Evolutionary conservation across 306 rosid genomes (phyloP), one percentile per base, ranked within the genome.

Genomic region (Lathyrus tuberosus): DNA sequence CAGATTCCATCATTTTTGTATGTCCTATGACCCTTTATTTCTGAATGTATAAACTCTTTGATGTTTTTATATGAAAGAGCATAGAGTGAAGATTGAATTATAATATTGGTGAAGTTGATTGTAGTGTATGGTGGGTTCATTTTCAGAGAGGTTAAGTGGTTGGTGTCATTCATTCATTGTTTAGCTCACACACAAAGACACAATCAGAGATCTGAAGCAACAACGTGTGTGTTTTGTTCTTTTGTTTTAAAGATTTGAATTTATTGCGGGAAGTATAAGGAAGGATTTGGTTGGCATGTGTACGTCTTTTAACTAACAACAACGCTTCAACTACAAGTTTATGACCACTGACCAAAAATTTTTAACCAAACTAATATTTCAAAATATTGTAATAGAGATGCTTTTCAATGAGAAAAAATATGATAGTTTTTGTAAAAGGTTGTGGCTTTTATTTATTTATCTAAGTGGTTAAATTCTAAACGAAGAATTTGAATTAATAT

Each of bases 181-280:
- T 66, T 77, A 31, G 66, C 26, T 76, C 80, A 47, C 75, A 83
- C 77, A 83, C 80, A 73, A 72, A 67, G 79, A 69, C 44, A 71
- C 41, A 24, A 54, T 22, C 54, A 80, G 78, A 78, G 86, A 78
- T 80, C 80, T 75, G 84, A 85, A 88, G 92, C 84, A 83, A 88
- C 47, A 20, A 13, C 11, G 63, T 57, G 82, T 82, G 71, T 51
- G 31, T 47, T 63, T 17, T 38, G 43, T 71, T 75, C 12, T 40
- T 49, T 18, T 49, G 57, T 49, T 47, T 15, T 15, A 67, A 42
- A 74, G 49, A 46, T 75, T 81, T 80, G 65, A 84, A 86, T 61
- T 79, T 78, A 67, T 93, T 90, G 96, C 96, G 81, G 90, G 85
- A 91, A 91, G 74, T 88, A 57, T 48, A 91, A 85, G 97, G 86